Base-by-base conservation (phyloP, 1,284 basidiomycete genomes). In the Coniferiporia sulphurascens region DNA sequence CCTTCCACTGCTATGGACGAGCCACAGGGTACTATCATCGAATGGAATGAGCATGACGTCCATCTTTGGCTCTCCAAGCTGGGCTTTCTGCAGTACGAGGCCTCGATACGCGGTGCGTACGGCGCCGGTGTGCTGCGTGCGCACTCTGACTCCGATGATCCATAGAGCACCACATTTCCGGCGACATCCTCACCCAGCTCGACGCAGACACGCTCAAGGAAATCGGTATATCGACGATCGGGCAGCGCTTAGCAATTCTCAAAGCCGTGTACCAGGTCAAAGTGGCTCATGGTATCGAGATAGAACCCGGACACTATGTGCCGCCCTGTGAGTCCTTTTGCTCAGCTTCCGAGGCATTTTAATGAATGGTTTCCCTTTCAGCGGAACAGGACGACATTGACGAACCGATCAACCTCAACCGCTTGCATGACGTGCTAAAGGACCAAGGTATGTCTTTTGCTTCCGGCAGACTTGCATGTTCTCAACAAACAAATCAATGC, bases 181-280 rank as follows among this genome's bases (percentile, higher is more conserved):
- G 95, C 57, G 93, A 96, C 65, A 86, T 93, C 1, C 79, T 98
- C 15, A 85, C 88, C 62, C 78, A 90, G 66, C 80, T 97, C 48
- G 90, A 94, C 71, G 81, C 86, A 51, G 90, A 94, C 48, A 74
- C 84, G 2, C 82, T 98, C 64, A 92, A 91, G 72, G 87, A 91
- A 57, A 77, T 97, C 60, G 95, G 95, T 5, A 83, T 98, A 50
- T 70, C 82, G 19, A 91, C 88, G 41, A 83, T 97, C 64, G 94
- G 95, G 7, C 93, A 96, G 73, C 79, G 95, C 51, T 75, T 98
- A 21, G 80, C 89, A 36, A 92, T 98, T 63, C 83, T 98, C 67
- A 93, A 93, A 72, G 86, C 89, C 52, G 86, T 97, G 60, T 97
- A 95, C 75, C 84, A 87, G 62, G 77, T 92, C 65, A 98, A 98